Percentiles rank a stretch among this genome's conserved stretches.
Evolutionary conservation across 129 eudicot genomes (phyloP).

Genomic region (Calendula officinalis): DNA sequence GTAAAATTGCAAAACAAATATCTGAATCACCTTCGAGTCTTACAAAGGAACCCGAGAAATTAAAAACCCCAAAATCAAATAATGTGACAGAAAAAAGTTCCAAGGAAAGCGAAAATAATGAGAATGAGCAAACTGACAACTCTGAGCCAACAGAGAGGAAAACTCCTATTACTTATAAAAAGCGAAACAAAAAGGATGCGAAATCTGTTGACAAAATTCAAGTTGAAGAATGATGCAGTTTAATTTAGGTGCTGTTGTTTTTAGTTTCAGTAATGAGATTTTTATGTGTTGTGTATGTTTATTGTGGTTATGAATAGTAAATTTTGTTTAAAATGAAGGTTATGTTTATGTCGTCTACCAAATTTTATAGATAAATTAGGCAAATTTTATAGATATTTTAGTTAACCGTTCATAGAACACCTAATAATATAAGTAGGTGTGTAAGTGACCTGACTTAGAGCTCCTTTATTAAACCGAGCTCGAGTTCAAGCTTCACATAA

Average conservation of each 20-base stretch:
- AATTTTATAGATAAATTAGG: neutral
- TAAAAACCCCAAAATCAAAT: too few relatives aligned
- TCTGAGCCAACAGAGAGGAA: conserved; percentile 33
- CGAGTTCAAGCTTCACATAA: too few relatives aligned
- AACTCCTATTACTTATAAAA: conserved; percentile 26
- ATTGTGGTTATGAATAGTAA: neutral
- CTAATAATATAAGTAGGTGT: too few relatives aligned
- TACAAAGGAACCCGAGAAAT: conserved; percentile 21
- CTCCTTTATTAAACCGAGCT: too few relatives aligned
- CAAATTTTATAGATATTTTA: neutral
- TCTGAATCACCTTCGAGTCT: conserved; percentile 29
- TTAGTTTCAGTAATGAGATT: neutral
- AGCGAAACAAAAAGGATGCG: conserved; percentile 35
- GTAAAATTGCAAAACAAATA: conserved; percentile 33
- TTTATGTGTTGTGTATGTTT: neutral
- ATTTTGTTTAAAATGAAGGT: neutral
- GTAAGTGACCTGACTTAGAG: too few relatives aligned
- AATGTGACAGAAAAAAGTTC: conserved; percentile 29
- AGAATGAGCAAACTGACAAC: conserved; percentile 24
- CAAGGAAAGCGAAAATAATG: neutral
- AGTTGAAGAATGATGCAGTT: conserved; percentile 7
- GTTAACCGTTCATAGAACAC: too few relatives aligned
- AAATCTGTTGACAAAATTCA: conserved; percentile 24
- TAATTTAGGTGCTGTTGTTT: conserved; percentile 14
- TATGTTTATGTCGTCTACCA: neutral